phyloP scores from a whole-genome alignment of 768 basidiomycete genomes.

The Serendipita indica region DNA sequence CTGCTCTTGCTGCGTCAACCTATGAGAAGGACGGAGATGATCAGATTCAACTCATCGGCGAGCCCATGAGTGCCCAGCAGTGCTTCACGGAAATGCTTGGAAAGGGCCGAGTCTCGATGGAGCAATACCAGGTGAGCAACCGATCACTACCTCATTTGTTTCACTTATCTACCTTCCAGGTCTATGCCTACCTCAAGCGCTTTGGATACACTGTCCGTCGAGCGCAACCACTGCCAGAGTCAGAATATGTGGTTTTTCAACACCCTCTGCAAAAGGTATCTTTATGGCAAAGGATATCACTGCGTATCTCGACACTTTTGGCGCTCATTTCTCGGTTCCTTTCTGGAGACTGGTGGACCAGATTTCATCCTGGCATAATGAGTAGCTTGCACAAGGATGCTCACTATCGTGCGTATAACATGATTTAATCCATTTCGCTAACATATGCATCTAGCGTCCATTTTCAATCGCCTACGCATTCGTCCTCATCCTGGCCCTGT shows the following conservation, averaged over 20 bases:
- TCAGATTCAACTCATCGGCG: constrained; percentile 31
- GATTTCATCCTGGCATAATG: constrained; percentile 27
- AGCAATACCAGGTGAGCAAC: constrained; percentile 66
- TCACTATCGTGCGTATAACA: too few species aligned
- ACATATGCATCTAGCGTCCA: too few species aligned
- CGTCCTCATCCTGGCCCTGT: too few species aligned
- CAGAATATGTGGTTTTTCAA: constrained; percentile 30
- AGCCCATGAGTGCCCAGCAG: constrained; percentile 84
- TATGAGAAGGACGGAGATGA: constrained; percentile 26
- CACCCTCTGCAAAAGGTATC: constrained; percentile 26
- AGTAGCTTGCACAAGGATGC: constrained; percentile 46
- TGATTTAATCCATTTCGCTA: too few species aligned
- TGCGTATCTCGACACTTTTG: constrained; percentile 23
- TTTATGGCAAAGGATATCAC: not conserved
- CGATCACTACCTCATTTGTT: not conserved
- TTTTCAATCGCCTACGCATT: too few species aligned
- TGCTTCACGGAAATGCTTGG: constrained; percentile 79
- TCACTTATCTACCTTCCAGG: constrained; percentile 30
- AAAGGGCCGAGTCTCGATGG: constrained; percentile 56
- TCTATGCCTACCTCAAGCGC: constrained; percentile 82
- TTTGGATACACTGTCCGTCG: constrained; percentile 82
- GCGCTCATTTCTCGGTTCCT: constrained; percentile 23
- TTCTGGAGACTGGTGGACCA: constrained; percentile 17
- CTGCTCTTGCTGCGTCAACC: constrained; percentile 14
- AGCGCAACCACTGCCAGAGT: constrained; percentile 38